phyloP scores from a whole-genome alignment of 2,329 filamentous ascomycete genomes.

The Huntiella abstrusa region DNA sequence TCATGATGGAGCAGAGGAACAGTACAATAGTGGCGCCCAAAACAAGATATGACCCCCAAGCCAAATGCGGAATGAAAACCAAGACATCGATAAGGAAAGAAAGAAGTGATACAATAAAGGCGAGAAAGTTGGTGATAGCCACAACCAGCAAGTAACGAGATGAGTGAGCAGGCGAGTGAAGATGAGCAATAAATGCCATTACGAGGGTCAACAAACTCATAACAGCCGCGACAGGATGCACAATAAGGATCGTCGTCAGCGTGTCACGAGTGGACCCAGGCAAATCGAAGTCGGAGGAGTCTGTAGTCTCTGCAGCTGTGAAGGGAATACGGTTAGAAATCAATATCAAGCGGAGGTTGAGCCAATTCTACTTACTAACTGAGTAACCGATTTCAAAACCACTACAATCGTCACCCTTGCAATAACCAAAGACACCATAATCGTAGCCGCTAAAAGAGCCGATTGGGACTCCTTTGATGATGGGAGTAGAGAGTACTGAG shows the following conservation, averaged over 20 bases:
- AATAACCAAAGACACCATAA: conserved; percentile 90
- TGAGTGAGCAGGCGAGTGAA: conserved; percentile 77
- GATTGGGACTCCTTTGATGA: conserved; percentile 70
- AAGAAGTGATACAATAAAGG: conserved; percentile 63
- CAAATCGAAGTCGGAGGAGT: conserved; percentile 34
- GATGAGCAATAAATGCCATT: conserved; percentile 62
- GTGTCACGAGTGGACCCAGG: conserved; percentile 33
- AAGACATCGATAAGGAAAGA: conserved; percentile 88
- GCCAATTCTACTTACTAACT: conserved; percentile 37
- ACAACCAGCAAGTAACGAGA: conserved; percentile 69
- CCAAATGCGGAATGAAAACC: conserved; percentile 81
- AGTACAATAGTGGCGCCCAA: conserved; percentile 76
- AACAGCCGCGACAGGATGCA: conserved; percentile 79
- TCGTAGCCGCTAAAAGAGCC: conserved; percentile 56
- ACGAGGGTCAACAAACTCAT: conserved; percentile 70
- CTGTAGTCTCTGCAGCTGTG: conserved; percentile 13
- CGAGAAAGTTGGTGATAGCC: conserved; percentile 71
- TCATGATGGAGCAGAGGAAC: conserved; percentile 62
- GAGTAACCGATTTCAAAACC: conserved; percentile 69
- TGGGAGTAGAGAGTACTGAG: conserved; percentile 75
- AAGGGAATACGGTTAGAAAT: background rate
- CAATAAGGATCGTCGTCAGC: conserved; percentile 75
- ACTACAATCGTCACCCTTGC: conserved; percentile 44
- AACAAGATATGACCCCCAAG: conserved; percentile 89
- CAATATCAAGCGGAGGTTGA: conserved; percentile 13